These are phyloP conservation scores for Tritrichomonas foetus DNA, from an alignment of 208 protist genomes.

Conservation along the genomic window DNA sequence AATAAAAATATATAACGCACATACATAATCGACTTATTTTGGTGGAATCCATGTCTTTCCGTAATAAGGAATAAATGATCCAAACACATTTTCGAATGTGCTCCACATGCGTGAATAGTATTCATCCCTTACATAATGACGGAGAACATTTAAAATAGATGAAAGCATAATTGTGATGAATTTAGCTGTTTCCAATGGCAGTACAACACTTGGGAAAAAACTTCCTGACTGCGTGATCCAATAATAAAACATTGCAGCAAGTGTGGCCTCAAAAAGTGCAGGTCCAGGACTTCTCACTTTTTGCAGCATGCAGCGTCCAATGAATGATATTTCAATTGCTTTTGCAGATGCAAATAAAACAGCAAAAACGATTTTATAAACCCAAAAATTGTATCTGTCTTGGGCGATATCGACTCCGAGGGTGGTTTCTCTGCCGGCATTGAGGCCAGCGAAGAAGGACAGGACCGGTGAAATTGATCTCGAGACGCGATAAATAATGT, in stretches of 20 bases:
- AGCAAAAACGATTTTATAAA: neutral
- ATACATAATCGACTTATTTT: too few relatives aligned
- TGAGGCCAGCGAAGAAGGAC: neutral
- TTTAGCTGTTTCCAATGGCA: neutral
- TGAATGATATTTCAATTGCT: neutral
- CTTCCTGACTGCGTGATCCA: neutral
- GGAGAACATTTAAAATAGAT: neutral
- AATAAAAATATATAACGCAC: too few relatives aligned
- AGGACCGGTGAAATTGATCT: neutral
- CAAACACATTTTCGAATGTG: neutral
- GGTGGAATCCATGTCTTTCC: neutral
- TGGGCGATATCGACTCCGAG: neutral
- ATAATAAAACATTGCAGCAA: neutral
- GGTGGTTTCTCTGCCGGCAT: neutral
- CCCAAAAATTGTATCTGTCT: neutral
- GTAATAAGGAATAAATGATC: neutral
- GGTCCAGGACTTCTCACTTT: too few relatives aligned
- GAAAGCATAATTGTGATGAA: neutral
- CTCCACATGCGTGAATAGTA: neutral
- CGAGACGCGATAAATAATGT: neutral
- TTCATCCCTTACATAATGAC: neutral
- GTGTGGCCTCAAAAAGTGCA: neutral
- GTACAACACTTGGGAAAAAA: neutral
- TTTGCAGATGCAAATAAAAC: neutral
- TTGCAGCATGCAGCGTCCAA: neutral